A percentile compares a stretch with the other conserved stretches of the same genome.
Conservation (phyloP, 495 filamentous ascomycete species). For the Rostrohypoxylon terebratum region DNA sequence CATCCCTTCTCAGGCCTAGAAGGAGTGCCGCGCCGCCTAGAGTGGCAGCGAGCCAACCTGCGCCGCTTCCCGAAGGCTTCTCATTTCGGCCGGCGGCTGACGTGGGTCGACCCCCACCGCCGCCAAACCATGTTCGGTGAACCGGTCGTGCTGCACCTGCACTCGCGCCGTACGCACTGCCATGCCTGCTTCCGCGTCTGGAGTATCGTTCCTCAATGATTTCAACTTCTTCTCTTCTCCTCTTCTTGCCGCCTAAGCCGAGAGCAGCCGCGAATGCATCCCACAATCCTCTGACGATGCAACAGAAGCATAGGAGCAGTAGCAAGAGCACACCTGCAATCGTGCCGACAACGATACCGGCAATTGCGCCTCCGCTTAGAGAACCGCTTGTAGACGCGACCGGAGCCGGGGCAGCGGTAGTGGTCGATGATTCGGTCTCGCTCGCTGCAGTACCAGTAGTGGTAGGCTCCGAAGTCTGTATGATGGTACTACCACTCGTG, state of each 20-base stretch:
- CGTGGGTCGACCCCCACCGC: conserved; percentile 60
- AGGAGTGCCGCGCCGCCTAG: conserved; percentile 73
- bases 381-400: conserved; percentile 59
- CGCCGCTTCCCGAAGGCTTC: conserved; percentile 60
- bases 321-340: conserved; percentile 80
- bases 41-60: conserved; percentile 63
- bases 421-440: conserved; percentile 59
- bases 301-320: conserved; percentile 78
- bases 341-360: conserved; percentile 92
- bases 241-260: conserved; percentile 65
- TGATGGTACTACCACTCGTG: conserved; percentile 69
- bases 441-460: conserved; percentile 57
- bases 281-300: conserved; percentile 74
- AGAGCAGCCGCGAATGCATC: conserved; percentile 74
- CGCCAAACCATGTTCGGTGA: conserved; percentile 75
- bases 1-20: conserved; percentile 79
- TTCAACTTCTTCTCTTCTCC: conserved; percentile 66
- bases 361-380: conserved; percentile 86
- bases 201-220: conserved; percentile 77
- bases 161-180: conserved; percentile 40
- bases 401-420: conserved; percentile 56
- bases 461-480: conserved; percentile 52
- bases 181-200: conserved; percentile 55
- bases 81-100: conserved; percentile 65
- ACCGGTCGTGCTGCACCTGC: conserved; percentile 51